phyloP scores from a whole-genome alignment of 805 yeast genomes.

The Yarrowia sp. region DNA sequence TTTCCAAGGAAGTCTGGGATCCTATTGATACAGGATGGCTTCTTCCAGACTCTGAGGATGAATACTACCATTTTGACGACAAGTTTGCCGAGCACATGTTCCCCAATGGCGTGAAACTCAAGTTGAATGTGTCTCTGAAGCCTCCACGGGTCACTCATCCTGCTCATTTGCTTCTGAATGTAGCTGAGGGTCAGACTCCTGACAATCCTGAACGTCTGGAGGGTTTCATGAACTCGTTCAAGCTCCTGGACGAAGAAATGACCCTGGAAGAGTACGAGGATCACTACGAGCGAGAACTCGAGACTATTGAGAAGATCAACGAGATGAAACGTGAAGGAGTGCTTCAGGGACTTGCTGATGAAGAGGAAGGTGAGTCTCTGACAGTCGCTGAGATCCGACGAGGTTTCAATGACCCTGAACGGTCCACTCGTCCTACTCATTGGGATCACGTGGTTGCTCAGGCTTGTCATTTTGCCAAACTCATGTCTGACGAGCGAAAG shows the following conservation, averaged over 20 bases:
- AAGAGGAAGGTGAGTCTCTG: conserved; percentile 23
- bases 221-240: conserved; percentile 61
- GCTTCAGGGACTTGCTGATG: conserved; percentile 39
- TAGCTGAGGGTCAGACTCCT: conserved; percentile 49
- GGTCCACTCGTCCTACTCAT: conserved; percentile 56
- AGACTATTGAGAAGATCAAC: conserved; percentile 55
- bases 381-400: conserved; percentile 46
- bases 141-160: conserved; percentile 66
- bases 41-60: conserved; percentile 33
- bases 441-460: conserved; percentile 80
- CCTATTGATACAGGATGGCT: conserved; percentile 38
- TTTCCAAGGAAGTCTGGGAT: conserved; percentile 8
- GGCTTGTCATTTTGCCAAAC: conserved; percentile 71
- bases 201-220: conserved; percentile 53
- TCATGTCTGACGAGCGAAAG: conserved; percentile 69
- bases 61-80: conserved; percentile 38
- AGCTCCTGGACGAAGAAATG: conserved; percentile 67
- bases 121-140: conserved; percentile 40
- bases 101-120: conserved; percentile 34
- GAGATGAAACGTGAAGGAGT: conserved; percentile 55
- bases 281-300: conserved; percentile 62
- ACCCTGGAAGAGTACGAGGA: conserved; percentile 64
- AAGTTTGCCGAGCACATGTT: conserved; percentile 36
- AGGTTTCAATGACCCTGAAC: conserved; percentile 59
- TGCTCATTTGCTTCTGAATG: conserved; percentile 53